Base-by-base conservation (phyloP, 176 grass and related monocot species). In the Leersia perrieri region DNA sequence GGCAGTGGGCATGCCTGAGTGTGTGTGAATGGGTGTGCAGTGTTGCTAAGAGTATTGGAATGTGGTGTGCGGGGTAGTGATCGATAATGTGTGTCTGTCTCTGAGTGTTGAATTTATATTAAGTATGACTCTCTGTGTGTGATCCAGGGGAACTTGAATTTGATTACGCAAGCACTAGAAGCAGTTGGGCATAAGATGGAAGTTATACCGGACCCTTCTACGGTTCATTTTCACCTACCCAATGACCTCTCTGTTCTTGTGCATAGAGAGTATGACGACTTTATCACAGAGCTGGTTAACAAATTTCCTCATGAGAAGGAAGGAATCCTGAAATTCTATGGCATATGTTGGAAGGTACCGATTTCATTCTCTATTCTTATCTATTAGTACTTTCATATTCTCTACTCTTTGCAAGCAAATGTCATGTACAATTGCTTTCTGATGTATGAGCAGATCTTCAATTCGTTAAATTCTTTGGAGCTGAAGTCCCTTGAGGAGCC, bases 401-500 rank as follows among this genome's bases (percentile, higher is more conserved):
- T 32, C 14, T 12, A 42, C 41, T 44, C 41, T 44, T 44, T 44
- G 41, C 41, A 44, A 44, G 41, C 12, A 44, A 65, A 61, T 80
- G 63, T 3, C 60, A 51, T 14, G 68, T 30, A 38, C 30, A 62
- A 2, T 11, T 12, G 23, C 36, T 66, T 53, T 72, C 15, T 85
- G 44, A 34, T 10, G 39, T 74, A 67, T 86, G 12, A 75, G 73
- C 77, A 98, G 92, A 94, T 98, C 38, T 98, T 98, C 78, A 92
- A 91, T 83, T 85, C 95, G 29, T 73, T 98, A 78, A 98, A 98
- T 85, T 92, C 95, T 22, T 70, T 94, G 85, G 90, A 98, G 79
- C 81, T 98, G 23, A 98, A 98, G 74, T 98, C 95, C 66, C 71
- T 98, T 38, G 95, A 98, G 84, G 95, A 98, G 55, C 95, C 95